These are phyloP conservation scores for Verbena officinalis DNA, from an alignment of 257 asterid genomes.

Conservation along the genomic window DNA sequence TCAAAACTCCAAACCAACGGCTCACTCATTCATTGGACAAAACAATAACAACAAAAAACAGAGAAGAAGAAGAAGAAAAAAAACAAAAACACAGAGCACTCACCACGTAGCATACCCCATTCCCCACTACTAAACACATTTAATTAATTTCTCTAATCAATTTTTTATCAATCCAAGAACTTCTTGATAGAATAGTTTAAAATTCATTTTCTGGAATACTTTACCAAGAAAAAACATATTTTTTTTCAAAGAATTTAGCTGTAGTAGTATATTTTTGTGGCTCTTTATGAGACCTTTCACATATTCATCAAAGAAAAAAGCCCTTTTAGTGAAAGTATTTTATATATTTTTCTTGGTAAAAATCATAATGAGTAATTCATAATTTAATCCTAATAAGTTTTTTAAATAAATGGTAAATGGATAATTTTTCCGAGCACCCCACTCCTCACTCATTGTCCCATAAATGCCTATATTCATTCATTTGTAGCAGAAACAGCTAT, in stretches of 20 bases:
- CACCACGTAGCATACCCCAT: conserved; percentile 27
- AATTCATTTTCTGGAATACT: background rate
- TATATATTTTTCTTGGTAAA: conserved; percentile 21
- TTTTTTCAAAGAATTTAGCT: too few species aligned
- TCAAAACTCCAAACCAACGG: conserved; percentile 42
- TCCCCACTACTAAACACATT: background rate
- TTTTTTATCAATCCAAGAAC: background rate
- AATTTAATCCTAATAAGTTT: background rate
- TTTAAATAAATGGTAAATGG: too few species aligned
- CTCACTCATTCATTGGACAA: conserved; percentile 38
- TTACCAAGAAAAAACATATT: background rate
- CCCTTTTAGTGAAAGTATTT: background rate
- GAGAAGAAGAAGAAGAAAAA: background rate
- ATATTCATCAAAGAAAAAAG: conserved; percentile 5
- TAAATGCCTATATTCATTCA: conserved; percentile 32
- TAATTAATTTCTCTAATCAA: background rate
- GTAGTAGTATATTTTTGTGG: too few species aligned
- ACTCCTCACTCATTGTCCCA: background rate
- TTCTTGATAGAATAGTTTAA: background rate
- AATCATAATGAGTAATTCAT: conserved; percentile 11
- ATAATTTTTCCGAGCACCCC: background rate
- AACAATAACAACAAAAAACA: conserved; percentile 5
- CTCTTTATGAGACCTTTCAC: too few species aligned
- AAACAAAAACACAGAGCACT: conserved; percentile 5
- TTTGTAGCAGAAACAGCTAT: conserved; percentile 30